phyloP scores from a whole-genome alignment of 257 asterid genomes.

The Leptodermis oblonga region DNA sequence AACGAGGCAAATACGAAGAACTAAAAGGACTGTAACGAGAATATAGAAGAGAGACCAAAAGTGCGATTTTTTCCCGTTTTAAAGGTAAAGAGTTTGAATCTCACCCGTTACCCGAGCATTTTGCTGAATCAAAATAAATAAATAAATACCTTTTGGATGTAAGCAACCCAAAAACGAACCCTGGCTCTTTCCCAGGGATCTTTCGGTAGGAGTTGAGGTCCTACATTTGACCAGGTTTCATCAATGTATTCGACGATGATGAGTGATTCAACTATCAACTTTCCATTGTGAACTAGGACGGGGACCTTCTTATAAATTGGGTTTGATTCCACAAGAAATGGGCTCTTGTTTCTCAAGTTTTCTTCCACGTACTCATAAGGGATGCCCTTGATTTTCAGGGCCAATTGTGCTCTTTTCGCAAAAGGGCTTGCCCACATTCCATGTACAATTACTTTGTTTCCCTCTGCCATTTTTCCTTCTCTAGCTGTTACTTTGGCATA shows the following conservation, averaged over 20 bases:
- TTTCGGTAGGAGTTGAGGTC: conserved; percentile 30
- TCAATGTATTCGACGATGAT: conserved; percentile 42
- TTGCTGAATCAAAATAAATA: neutral
- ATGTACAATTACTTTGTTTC: conserved; percentile 29
- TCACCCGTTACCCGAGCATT: too few species aligned
- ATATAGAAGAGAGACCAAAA: too few species aligned
- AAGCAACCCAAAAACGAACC: conserved; percentile 35
- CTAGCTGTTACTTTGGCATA: too few species aligned
- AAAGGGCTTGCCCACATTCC: conserved; percentile 39
- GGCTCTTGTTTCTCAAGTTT: conserved; percentile 35
- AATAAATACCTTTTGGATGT: conserved; percentile 28
- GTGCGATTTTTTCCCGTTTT: too few species aligned
- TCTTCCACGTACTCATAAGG: conserved; percentile 41
- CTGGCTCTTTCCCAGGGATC: conserved; percentile 32
- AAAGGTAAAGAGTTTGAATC: too few species aligned
- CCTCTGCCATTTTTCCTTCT: conserved; percentile 33
- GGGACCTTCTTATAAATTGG: conserved; percentile 41
- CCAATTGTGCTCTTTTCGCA: conserved; percentile 37
- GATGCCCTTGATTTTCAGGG: conserved; percentile 43
- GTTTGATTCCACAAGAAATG: conserved; percentile 27
- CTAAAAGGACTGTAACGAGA: too few species aligned
- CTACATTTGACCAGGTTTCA: conserved; percentile 26
- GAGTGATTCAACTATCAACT: conserved; percentile 23
- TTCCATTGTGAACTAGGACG: conserved; percentile 37
- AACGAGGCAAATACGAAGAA: too few species aligned